A percentile compares a stretch with the other conserved stretches of the same genome.
Conservation (phyloP, 2,329 filamentous ascomycete genomes). For the Immersiporthe knoxdaviesiana region DNA sequence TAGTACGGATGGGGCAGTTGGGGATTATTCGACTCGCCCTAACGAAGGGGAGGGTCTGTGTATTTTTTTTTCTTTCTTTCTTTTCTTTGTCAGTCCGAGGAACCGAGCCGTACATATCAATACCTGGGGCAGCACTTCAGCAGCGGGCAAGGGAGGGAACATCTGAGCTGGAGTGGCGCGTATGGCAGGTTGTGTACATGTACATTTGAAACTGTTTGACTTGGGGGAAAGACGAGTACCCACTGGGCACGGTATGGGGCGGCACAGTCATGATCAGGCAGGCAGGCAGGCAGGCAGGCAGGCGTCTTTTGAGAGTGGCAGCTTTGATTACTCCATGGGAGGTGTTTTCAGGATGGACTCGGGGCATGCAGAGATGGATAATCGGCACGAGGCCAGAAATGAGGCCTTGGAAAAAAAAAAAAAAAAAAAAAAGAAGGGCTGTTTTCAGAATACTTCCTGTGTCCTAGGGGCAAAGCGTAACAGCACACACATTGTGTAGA, state of each 20-base stretch:
- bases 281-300: constrained; percentile 6
- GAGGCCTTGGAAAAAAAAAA: background rate
- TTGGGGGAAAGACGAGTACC: constrained; percentile 24
- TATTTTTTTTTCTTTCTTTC: background rate
- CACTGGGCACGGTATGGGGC: constrained; percentile 4
- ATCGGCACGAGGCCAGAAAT: constrained; percentile 10
- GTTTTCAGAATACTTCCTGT: background rate
- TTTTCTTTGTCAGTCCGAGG: background rate
- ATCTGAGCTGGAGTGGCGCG: constrained; percentile 4
- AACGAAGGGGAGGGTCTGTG: background rate
- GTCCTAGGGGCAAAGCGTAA: background rate
- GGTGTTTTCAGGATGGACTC: constrained; percentile 5
- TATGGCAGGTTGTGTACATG: constrained; percentile 6
- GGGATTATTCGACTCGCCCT: background rate
- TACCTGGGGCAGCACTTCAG: constrained; percentile 4
- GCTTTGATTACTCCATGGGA: constrained; percentile 9
- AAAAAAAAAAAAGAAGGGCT: no score
- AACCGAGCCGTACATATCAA: background rate
- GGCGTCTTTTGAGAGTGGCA: constrained; percentile 16
- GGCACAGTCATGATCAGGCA: constrained; percentile 20
- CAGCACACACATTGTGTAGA: background rate
- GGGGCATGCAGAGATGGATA: constrained; percentile 24
- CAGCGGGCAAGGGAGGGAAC: background rate
- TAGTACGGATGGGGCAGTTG: background rate
- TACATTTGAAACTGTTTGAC: background rate